Conservation (phyloP, 345 rosid genomes). For the Erucastrum elatum region DNA sequence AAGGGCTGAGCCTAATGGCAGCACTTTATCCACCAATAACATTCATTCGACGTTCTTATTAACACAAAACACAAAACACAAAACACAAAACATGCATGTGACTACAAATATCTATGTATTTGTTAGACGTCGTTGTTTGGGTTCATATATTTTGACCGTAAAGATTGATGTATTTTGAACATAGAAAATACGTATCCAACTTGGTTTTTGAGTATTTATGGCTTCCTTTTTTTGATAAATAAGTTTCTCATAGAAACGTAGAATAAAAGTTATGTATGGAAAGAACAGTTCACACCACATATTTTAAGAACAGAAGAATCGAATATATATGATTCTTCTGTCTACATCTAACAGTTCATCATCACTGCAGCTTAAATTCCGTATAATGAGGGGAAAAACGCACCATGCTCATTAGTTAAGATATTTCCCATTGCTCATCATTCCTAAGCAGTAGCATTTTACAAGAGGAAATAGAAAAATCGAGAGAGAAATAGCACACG, state of each 20-base stretch:
- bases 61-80: not conserved
- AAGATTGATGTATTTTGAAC: not conserved
- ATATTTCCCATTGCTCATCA: not conserved
- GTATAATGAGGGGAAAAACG: not conserved
- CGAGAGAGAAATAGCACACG: not conserved
- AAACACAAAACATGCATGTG: not conserved
- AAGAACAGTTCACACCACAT: not conserved
- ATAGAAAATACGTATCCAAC: not conserved
- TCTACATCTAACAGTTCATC: conserved; percentile 14
- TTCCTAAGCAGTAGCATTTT: not conserved
- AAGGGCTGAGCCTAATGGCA: not conserved
- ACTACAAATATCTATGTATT: conserved; percentile 1
- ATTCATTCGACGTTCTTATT: not conserved
- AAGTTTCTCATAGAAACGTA: not conserved
- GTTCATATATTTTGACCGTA: not conserved
- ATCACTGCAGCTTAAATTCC: conserved; percentile 16
- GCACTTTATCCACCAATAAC: no score
- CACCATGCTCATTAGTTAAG: not conserved
- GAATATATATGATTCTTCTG: conserved; percentile 22
- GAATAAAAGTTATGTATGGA: not conserved
- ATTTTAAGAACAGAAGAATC: not conserved
- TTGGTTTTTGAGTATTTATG: conserved; percentile 1
- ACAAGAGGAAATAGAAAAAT: not conserved
- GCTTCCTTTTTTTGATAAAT: not conserved
- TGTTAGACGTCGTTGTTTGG: conserved; percentile 4